Evolutionary conservation across 2,329 filamentous ascomycete genomes (phyloP), one percentile per base, ranked within the genome.

Genomic region (Penicillium capsulatum): DNA sequence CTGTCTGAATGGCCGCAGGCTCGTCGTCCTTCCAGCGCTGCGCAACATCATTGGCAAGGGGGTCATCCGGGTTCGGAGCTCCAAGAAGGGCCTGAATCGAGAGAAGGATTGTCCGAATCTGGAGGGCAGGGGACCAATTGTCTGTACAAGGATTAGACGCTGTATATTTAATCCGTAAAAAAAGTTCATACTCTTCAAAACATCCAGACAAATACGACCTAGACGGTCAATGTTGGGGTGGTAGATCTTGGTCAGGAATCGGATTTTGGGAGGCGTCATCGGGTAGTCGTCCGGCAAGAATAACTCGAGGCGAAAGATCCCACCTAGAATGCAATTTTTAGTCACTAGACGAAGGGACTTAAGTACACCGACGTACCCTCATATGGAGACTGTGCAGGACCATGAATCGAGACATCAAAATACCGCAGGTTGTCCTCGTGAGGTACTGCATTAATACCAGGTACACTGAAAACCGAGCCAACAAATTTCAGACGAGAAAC

Each of bases 201-300:
- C 92, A 64, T 98, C 92, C 34, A 98, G 73, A 64, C 94, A 98
- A 69, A 98, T 98, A 45, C 92, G 85, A 45, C 92, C 92, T 2
- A 98, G 80, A 69, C 94, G 94, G 66, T 98, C 92, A 55, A 98
- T 96, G 66, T 98, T 98, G 36, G 92, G 92, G 66, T 98, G 94
- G 70, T 97, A 98, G 67, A 98, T 97, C 72, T 95, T 96, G 57
- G 94, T 98, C 36, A 98, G 76, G 70, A 98, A 98, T 39, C 92
- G 86, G 61, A 98, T 96, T 75, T 96, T 96, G 31, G 92, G 92
- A 38, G 92, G 91, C 22, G 89, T 95, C 92, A 98, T 98, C 29
- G 92, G 92, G 66, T 98, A 98, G 72, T 98, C 92, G 61, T 98
- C 92, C 31, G 94, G 94, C 16, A 98, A 78, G 67, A 98, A 98